phyloP scores from a whole-genome alignment of 164 flowering plant species.

The Brasenia schreberi region DNA sequence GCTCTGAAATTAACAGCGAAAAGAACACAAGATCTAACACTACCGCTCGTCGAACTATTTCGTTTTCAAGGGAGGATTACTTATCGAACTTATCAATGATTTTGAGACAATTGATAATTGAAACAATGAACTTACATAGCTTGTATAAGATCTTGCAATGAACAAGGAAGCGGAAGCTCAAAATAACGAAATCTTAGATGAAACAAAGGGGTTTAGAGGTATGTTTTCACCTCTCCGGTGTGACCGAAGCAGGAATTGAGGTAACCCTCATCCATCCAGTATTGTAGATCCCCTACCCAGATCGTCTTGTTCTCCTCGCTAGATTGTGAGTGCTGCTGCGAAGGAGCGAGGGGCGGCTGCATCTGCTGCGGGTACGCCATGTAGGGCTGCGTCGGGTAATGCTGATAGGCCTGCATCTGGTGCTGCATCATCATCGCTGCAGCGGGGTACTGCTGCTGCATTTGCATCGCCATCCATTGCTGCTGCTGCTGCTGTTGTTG shows the following conservation, averaged over 20 bases:
- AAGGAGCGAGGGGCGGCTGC: constrained; percentile 16
- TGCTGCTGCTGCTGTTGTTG: constrained; percentile 5
- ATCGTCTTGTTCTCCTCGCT: constrained; percentile 55
- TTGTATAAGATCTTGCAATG: no score
- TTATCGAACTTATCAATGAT: no score
- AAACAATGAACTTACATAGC: no score
- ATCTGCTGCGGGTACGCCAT: constrained; percentile 34
- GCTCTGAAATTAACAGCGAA: no score
- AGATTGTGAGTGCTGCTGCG: constrained; percentile 19
- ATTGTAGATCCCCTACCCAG: constrained; percentile 83
- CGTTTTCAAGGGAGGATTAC: no score
- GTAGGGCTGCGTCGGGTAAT: constrained; percentile 24
- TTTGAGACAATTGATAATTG: no score
- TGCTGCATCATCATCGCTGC: constrained; percentile 69
- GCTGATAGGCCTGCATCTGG: constrained; percentile 57
- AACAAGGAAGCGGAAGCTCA: no score
- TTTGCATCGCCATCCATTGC: constrained; percentile 56
- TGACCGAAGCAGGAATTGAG: constrained; percentile 58
- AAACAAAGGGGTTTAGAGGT: no score
- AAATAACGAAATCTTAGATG: no score
- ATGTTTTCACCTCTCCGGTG: constrained; percentile 45
- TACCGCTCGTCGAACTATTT: no score
- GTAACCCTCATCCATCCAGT: constrained; percentile 93
- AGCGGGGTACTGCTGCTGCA: constrained; percentile 32
- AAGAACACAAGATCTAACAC: no score